Percentiles rank a stretch among this genome's conserved stretches.
phyloP scores from a whole-genome alignment of 148 eudicot genomes.

The Vaccinium darrowii region DNA sequence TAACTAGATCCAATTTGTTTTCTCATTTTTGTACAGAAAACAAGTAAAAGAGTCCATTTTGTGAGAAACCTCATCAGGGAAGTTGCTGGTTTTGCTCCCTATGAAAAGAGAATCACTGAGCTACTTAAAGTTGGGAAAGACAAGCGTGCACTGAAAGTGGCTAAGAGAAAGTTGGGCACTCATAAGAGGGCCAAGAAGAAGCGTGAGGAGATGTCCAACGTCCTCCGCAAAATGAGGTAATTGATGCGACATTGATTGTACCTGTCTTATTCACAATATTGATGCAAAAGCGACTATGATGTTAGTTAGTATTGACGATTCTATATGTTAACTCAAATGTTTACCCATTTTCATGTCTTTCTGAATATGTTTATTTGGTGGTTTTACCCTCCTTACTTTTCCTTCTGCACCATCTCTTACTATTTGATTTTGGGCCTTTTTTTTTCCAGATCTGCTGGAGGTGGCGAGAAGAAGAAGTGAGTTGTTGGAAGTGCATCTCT shows the following conservation, averaged over 20 bases:
- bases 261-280: background rate
- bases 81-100: constrained; percentile 52
- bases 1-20: background rate
- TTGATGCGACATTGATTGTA: background rate
- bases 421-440: constrained; percentile 9
- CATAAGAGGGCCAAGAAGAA: constrained; percentile 54
- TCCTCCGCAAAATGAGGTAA: constrained; percentile 47
- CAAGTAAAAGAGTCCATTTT: constrained; percentile 36
- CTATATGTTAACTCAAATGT: background rate
- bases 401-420: background rate
- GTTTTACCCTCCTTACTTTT: background rate
- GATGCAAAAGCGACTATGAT: background rate
- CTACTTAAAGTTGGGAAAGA: constrained; percentile 50
- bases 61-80: constrained; percentile 39
- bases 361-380: background rate
- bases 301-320: background rate
- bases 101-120: constrained; percentile 48
- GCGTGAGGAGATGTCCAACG: constrained; percentile 50
- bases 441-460: constrained; percentile 27
- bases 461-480: constrained; percentile 35
- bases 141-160: constrained; percentile 44
- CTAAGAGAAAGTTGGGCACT: constrained; percentile 48
- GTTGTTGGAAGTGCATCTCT: background rate
- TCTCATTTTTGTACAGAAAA: constrained; percentile 19
- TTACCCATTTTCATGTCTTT: background rate